phyloP scores from a whole-genome alignment of 2,329 filamentous ascomycete genomes.

The Botrytis galanthina region DNA sequence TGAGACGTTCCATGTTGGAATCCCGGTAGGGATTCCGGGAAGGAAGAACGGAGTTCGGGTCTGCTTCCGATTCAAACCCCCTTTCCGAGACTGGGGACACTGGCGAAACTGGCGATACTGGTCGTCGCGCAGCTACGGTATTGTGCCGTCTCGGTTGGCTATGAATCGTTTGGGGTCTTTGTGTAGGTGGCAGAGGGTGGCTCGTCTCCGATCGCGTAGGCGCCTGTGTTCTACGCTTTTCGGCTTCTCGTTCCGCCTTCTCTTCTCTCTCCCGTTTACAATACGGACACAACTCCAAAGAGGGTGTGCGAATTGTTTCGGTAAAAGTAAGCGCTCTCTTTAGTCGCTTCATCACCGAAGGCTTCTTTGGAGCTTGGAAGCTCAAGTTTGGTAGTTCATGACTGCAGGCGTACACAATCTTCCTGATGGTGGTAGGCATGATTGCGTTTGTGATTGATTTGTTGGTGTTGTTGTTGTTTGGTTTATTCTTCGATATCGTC shows the following conservation, averaged over 20 bases:
- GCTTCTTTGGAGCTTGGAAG: background rate
- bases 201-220: background rate
- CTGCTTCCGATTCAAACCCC: too few species aligned
- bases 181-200: too few species aligned
- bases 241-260: background rate
- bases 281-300: background rate
- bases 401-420: background rate
- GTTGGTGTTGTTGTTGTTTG: background rate
- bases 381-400: background rate
- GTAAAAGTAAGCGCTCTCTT: background rate
- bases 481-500: too few species aligned
- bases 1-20: background rate
- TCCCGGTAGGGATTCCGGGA: background rate
- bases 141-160: background rate
- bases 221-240: background rate
- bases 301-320: background rate
- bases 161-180: too few species aligned
- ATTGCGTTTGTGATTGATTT: background rate
- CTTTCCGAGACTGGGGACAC: too few species aligned
- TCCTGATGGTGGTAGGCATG: background rate
- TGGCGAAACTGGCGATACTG: background rate
- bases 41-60: background rate
- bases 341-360: rapidly evolving
- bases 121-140: background rate
- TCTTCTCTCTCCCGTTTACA: background rate